Percentiles rank a stretch among this genome's conserved stretches.
Conservation (phyloP, 495 filamentous ascomycete genomes). For the Pyrenula aspistea region DNA sequence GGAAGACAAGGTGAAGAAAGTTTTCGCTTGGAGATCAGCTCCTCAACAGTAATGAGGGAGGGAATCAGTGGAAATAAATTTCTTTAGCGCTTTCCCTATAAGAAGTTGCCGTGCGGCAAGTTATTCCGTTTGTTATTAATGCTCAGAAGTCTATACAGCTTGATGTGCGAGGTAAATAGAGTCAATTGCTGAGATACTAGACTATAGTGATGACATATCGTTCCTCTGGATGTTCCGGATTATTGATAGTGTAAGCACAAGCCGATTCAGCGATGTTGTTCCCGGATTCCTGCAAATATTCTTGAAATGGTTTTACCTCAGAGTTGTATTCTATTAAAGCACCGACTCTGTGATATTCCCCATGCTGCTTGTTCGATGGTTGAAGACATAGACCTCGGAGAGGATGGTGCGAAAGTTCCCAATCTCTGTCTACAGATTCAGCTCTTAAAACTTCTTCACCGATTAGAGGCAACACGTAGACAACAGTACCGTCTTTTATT, state of each 20-base stretch:
- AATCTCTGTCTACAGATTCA: too few relatives aligned
- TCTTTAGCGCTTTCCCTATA: too few relatives aligned
- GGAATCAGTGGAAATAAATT: too few relatives aligned
- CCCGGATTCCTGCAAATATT: neutral
- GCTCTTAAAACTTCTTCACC: neutral
- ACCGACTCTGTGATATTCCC: neutral
- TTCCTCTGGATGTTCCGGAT: neutral
- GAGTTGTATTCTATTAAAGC: neutral
- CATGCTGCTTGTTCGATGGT: neutral
- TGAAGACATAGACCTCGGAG: neutral
- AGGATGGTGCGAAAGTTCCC: neutral
- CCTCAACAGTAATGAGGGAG: too few relatives aligned
- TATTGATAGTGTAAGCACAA: neutral
- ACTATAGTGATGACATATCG: neutral
- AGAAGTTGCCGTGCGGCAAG: too few relatives aligned
- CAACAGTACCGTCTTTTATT: neutral
- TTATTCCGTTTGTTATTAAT: too few relatives aligned
- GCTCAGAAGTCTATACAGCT: too few relatives aligned
- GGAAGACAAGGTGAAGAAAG: too few relatives aligned
- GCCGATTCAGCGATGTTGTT: neutral
- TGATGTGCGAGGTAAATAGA: too few relatives aligned
- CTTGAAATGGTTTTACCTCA: neutral
- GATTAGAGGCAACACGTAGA: neutral
- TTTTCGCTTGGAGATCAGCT: too few relatives aligned
- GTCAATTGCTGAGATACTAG: neutral